Evolutionary conservation across 2,329 filamentous ascomycete genomes (phyloP).

Genomic region (Penicillium sumatraense): DNA sequence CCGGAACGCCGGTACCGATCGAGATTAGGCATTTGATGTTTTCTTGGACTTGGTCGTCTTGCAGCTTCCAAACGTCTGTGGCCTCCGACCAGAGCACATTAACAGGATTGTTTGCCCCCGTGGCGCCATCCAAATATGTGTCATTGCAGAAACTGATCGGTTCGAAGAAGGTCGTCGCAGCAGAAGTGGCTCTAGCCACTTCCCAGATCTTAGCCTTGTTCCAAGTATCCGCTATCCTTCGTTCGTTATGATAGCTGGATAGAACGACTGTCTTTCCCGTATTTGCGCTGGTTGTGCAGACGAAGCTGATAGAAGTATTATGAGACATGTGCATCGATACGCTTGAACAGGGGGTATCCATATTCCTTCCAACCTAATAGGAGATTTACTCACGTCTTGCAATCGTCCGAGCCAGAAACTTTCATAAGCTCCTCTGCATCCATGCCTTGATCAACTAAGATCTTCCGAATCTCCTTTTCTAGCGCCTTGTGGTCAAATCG

Average conservation of each 20-base stretch:
- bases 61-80: constrained; percentile 22
- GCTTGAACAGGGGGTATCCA: no score
- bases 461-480: no score
- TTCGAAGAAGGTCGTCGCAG: constrained; percentile 46
- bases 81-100: constrained; percentile 36
- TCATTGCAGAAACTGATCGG: constrained; percentile 16
- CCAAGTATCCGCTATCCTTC: not conserved
- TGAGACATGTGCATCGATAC: no score
- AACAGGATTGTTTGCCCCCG: constrained; percentile 42
- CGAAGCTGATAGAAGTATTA: no score
- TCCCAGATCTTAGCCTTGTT: constrained; percentile 49
- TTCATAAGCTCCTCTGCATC: no score
- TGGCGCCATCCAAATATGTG: constrained; percentile 38
- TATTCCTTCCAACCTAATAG: no score
- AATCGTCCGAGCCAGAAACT: no score
- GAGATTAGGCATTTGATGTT: constrained; percentile 30
- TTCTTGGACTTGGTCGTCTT: constrained; percentile 11
- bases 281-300: not conserved
- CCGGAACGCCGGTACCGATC: constrained; percentile 24
- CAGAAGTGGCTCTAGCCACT: constrained; percentile 57
- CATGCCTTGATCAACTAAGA: no score
- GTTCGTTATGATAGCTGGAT: not conserved
- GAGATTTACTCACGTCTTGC: no score
- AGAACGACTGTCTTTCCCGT: not conserved
- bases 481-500: no score